phyloP scores from a whole-genome alignment of 2,329 filamentous ascomycete genomes.

The Stachybotrys chartarum region DNA sequence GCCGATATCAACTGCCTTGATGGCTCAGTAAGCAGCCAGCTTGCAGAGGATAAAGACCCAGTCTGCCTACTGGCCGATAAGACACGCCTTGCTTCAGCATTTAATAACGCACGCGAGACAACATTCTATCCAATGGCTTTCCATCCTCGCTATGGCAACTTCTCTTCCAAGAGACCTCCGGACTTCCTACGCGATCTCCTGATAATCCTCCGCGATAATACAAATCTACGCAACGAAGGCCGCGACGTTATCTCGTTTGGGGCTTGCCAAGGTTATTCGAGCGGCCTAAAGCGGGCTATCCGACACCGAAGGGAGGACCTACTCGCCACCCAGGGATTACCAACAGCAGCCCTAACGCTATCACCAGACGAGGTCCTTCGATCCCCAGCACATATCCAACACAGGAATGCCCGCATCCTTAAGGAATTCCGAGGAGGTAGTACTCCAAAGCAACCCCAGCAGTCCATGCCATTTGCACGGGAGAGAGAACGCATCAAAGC shows the following conservation, averaged over 20 bases:
- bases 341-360: constrained; percentile 3
- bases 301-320: constrained; percentile 1
- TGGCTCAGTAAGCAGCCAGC: not conserved
- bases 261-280: constrained; percentile 7
- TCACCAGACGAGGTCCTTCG: constrained; percentile 1
- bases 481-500: constrained; percentile 1
- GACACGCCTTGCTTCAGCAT: not conserved
- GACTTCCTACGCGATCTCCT: constrained; percentile 1
- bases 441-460: too few species aligned
- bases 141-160: not conserved
- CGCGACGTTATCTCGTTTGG: constrained; percentile 5
- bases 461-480: constrained; percentile 3
- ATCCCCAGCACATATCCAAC: too few species aligned
- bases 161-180: not conserved
- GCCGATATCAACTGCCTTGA: not conserved
- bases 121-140: constrained; percentile 2
- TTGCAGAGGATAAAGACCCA: not conserved
- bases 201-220: not conserved
- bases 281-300: constrained; percentile 3
- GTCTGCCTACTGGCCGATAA: not conserved
- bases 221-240: constrained; percentile 3
- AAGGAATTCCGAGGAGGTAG: too few species aligned
- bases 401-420: too few species aligned
- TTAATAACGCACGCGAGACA: not conserved
- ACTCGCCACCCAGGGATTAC: constrained; percentile 2